Evolutionary conservation across 768 basidiomycete genomes (phyloP), one percentile per base, ranked within the genome.

Genomic region (Naganishia antarctica): DNA sequence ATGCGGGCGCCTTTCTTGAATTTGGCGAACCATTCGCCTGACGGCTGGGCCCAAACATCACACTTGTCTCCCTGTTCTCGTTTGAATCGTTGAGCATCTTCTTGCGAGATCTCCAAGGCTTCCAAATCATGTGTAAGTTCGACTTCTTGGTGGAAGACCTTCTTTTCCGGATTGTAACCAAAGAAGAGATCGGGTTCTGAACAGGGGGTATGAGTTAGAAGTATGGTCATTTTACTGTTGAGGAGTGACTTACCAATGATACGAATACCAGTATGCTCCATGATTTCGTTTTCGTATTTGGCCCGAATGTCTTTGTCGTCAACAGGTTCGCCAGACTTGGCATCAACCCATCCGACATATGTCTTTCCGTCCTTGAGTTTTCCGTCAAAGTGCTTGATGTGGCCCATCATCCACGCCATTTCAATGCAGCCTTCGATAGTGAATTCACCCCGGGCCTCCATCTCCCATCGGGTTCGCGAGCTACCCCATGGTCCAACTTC

Each of bases 321-420:
- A 37, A 99, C 87, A 7, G 96, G 91, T 68, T 98, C 93, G 46
- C 81, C 84, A 15, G 88, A 85, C 82, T 96, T 94, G 74, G 86
- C 85, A 73, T 98, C 94, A 51, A 97, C 92, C 96, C 96, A 99
- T 34, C 96, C 96, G 70, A 99, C 94, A 73, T 97, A 88, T 32
- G 94, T 82, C 32, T 89, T 84, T 46, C 91, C 91, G 70, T 89
- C 85, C 80, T 94, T 92, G 70, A 98, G 83, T 64, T 91, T 91
- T 18, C 96, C 96, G 70, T 99, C 90, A 78, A 97, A 94, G 81
- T 99, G 92, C 78, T 93, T 96, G 84, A 98, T 96, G 80, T 84
- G 85, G 44, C 96, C 94, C 90, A 93, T 98, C 79, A 98, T 87
- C 93, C 94, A 99, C 2, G 94, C 93, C 89, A 99, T 94, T 81